Evolutionary conservation across 108 stramenopile genomes (phyloP).

Genomic region (Skeletonema menzelii): DNA sequence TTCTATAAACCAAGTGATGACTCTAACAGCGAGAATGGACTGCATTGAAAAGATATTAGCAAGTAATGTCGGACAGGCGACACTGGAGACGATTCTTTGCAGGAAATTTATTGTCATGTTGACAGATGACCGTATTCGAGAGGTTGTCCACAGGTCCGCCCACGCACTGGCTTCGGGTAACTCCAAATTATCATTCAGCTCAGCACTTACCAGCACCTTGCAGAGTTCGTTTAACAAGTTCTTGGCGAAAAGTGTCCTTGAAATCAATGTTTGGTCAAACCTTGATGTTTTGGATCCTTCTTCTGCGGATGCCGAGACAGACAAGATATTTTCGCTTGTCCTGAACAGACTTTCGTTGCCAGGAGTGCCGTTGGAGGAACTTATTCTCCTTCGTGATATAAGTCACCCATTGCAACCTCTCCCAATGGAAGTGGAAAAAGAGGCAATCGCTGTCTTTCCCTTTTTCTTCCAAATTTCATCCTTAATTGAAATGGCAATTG

Average conservation of each 20-base stretch:
- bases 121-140: constrained; percentile 12
- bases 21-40: constrained; percentile 10
- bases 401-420: constrained; percentile 9
- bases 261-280: constrained; percentile 24
- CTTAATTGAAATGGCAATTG: constrained; percentile 18
- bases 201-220: constrained; percentile 10
- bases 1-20: constrained; percentile 15
- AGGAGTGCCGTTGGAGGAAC: constrained; percentile 7
- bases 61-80: background rate
- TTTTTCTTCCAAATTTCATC: constrained; percentile 25
- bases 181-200: constrained; percentile 16
- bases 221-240: constrained; percentile 24
- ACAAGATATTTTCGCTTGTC: constrained; percentile 5
- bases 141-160: constrained; percentile 12
- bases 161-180: constrained; percentile 9
- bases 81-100: constrained; percentile 16
- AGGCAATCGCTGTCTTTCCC: constrained; percentile 12
- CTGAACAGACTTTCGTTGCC: constrained; percentile 2
- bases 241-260: constrained; percentile 16
- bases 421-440: constrained; percentile 6
- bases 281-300: constrained; percentile 13
- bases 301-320: background rate
- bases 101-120: constrained; percentile 14
- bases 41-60: constrained; percentile 6
- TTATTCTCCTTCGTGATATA: constrained; percentile 13